Percentiles rank a stretch among this genome's conserved stretches.
These are phyloP conservation scores for Maudiozyma saulgeensis DNA, from an alignment of 805 yeast genomes.

Conservation along the genomic window DNA sequence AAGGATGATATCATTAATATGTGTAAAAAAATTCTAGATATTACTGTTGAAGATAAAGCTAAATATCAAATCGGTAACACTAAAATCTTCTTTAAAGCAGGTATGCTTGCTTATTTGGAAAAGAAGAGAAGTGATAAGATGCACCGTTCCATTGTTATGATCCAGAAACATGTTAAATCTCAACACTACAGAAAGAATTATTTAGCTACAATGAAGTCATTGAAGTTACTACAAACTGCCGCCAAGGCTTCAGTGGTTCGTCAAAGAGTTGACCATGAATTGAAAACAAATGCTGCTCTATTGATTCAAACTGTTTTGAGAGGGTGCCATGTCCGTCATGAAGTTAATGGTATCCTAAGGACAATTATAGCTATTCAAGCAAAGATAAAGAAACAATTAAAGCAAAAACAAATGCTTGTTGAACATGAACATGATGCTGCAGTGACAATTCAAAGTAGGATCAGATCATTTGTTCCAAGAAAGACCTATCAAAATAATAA, in stretches of 20 bases:
- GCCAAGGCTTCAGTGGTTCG: constrained; percentile 58
- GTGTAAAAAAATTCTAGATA: constrained; percentile 57
- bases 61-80: constrained; percentile 88
- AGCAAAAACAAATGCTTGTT: constrained; percentile 43
- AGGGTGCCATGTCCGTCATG: constrained; percentile 41
- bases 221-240: constrained; percentile 48
- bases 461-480: constrained; percentile 64
- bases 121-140: constrained; percentile 74
- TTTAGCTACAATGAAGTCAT: constrained; percentile 43
- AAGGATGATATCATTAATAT: constrained; percentile 51
- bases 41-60: constrained; percentile 51
- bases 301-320: constrained; percentile 61
- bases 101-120: constrained; percentile 88
- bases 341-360: constrained; percentile 18
- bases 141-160: constrained; percentile 65
- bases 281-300: constrained; percentile 53
- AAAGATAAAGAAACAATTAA: constrained; percentile 40
- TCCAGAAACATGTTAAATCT: constrained; percentile 75
- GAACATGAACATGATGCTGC: constrained; percentile 57
- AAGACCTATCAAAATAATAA: constrained; percentile 36
- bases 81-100: constrained; percentile 92
- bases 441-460: constrained; percentile 55
- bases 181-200: constrained; percentile 53
- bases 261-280: constrained; percentile 42
- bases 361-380: constrained; percentile 40